Conservation (phyloP, 345 rosid genomes). For the Euphorbia pulcherrima region DNA sequence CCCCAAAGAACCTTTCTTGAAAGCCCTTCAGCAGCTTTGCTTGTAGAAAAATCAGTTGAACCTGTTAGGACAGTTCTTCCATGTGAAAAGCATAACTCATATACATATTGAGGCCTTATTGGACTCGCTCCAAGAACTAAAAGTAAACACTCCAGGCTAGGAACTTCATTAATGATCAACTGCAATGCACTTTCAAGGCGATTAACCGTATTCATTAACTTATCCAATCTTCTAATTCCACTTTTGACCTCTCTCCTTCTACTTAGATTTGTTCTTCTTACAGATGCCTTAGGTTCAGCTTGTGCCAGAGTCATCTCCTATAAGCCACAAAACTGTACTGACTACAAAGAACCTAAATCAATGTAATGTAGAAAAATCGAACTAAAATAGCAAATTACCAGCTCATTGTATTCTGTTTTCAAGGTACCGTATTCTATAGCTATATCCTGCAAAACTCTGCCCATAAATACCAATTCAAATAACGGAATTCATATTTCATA, state of each 20-base stretch:
- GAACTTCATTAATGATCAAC: constrained; percentile 42
- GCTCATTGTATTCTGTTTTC: constrained; percentile 44
- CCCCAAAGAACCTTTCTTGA: constrained; percentile 63
- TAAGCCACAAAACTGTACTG: constrained; percentile 31
- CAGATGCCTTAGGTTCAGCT: constrained; percentile 41
- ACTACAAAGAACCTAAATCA: constrained; percentile 10
- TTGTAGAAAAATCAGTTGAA: constrained; percentile 47
- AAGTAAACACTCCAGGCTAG: constrained; percentile 43
- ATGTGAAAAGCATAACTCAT: constrained; percentile 50
- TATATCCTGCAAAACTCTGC: constrained; percentile 75
- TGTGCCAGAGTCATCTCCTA: constrained; percentile 49
- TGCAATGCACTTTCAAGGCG: constrained; percentile 50
- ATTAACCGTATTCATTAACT: constrained; percentile 53
- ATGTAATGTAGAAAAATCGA: constrained; percentile 9
- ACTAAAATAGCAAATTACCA: constrained; percentile 44
- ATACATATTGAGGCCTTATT: constrained; percentile 61
- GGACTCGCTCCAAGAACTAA: constrained; percentile 74
- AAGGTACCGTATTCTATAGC: constrained; percentile 52
- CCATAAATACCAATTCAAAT: constrained; percentile 4
- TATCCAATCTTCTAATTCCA: constrained; percentile 59
- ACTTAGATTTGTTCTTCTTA: constrained; percentile 44
- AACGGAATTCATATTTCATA: neutral
- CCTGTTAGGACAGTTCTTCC: constrained; percentile 25
- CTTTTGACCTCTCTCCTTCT: constrained; percentile 67
- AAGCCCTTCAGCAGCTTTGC: constrained; percentile 62